Conservation (phyloP, 148 eudicot species). For the Arctostaphylos glauca region DNA sequence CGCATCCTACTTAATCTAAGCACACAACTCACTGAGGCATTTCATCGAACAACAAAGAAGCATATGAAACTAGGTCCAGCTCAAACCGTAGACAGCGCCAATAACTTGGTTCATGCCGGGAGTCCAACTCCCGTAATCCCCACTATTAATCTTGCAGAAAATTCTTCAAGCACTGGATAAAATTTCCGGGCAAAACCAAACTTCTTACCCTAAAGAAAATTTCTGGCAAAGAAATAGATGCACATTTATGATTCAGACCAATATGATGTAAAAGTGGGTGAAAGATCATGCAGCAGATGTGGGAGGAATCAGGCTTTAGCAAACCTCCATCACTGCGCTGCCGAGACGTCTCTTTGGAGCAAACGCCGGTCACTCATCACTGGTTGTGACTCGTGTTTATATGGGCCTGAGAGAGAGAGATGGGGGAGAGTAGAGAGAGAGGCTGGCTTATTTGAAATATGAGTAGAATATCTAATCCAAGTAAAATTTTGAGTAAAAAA, state of each 20-base stretch:
- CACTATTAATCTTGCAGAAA: background rate
- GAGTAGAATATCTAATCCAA: too few species aligned
- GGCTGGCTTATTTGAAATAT: background rate
- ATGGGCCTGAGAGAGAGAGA: background rate
- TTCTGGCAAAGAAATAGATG: background rate
- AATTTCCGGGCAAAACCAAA: background rate
- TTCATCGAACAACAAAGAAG: conserved; percentile 1
- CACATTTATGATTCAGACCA: background rate
- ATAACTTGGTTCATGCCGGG: too few species aligned
- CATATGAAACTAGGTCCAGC: background rate
- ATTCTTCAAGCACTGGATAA: background rate
- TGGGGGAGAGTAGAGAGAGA: background rate
- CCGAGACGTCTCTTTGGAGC: background rate
- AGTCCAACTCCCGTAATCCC: too few species aligned
- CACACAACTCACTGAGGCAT: background rate
- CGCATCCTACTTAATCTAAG: background rate
- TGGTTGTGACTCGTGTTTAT: background rate
- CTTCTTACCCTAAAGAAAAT: background rate
- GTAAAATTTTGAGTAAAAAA: too few species aligned
- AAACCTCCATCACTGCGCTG: background rate
- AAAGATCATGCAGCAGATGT: background rate
- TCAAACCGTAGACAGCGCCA: too few species aligned
- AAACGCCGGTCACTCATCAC: background rate
- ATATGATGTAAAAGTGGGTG: background rate
- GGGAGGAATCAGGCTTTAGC: background rate